phyloP scores from a whole-genome alignment of 2,329 filamentous ascomycete genomes.

The Fusarium foetens region DNA sequence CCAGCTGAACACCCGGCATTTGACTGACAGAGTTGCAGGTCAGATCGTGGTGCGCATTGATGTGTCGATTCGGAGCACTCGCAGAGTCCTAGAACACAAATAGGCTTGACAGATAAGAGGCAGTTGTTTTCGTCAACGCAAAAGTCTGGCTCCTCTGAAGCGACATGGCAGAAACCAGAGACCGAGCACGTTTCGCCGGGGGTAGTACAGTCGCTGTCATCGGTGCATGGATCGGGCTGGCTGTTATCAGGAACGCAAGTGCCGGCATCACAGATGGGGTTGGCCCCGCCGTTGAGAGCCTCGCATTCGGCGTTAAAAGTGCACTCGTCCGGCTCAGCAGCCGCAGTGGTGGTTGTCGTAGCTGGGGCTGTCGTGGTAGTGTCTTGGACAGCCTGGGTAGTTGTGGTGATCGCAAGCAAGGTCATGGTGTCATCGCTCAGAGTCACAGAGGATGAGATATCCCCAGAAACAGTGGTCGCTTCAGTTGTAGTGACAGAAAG shows the following conservation, averaged over 20 bases:
- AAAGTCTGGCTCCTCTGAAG: not conserved
- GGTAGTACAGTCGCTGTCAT: not conserved
- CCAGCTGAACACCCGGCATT: not conserved
- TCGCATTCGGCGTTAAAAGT: not conserved
- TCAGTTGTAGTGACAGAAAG: not conserved
- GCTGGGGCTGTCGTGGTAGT: not conserved
- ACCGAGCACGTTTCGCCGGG: not conserved
- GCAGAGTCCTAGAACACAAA: not conserved
- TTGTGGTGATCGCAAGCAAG: not conserved
- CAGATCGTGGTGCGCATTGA: not conserved
- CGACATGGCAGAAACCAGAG: not conserved
- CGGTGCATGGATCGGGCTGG: not conserved
- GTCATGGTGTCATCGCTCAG: not conserved
- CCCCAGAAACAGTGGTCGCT: not conserved
- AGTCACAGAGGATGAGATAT: not conserved
- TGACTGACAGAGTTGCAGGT: not conserved
- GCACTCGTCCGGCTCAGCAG: not conserved
- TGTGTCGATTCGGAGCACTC: not conserved
- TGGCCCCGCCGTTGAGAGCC: not conserved
- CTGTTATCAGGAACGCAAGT: not conserved
- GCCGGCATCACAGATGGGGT: not conserved
- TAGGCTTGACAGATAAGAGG: not conserved
- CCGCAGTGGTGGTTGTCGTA: not conserved
- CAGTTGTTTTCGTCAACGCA: accelerated
- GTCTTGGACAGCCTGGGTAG: not conserved